These are phyloP conservation scores for Heracleum sosnowskyi DNA, from an alignment of 129 eudicot genomes.

Conservation along the genomic window DNA sequence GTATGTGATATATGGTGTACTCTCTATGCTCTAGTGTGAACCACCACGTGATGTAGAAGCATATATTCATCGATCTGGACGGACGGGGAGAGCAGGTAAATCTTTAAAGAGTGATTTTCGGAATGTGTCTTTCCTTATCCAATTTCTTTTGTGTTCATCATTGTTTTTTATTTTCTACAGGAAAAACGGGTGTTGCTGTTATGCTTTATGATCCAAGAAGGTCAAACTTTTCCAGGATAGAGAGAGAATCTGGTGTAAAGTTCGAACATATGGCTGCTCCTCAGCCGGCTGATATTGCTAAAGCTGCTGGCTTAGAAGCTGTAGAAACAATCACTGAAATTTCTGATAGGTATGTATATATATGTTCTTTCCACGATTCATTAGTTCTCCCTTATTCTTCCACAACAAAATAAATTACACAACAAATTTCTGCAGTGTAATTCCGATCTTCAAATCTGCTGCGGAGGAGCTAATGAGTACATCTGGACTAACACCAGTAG, in stretches of 20 bases:
- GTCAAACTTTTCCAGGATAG: slow-evolving; percentile 64
- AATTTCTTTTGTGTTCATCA: not conserved
- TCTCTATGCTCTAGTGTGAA: slow-evolving; percentile 52
- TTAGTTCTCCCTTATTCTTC: not conserved
- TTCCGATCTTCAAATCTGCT: slow-evolving; percentile 77
- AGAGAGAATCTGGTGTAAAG: slow-evolving; percentile 90
- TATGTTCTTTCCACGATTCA: not conserved
- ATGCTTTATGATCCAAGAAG: slow-evolving; percentile 83
- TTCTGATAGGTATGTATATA: slow-evolving; percentile 63
- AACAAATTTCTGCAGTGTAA: slow-evolving; percentile 39
- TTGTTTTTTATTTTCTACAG: slow-evolving; percentile 19
- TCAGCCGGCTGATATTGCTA: slow-evolving; percentile 92
- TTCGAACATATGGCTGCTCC: slow-evolving; percentile 88
- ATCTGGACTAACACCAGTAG: slow-evolving; percentile 64
- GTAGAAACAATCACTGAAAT: slow-evolving; percentile 59
- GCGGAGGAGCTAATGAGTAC: slow-evolving; percentile 67
- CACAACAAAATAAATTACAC: not conserved
- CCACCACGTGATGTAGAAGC: slow-evolving; percentile 98
- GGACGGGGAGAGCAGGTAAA: slow-evolving; percentile 94
- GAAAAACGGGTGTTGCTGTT: slow-evolving; percentile 81
- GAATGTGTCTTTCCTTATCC: not conserved
- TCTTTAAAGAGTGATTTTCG: not conserved
- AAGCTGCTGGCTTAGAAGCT: slow-evolving; percentile 85
- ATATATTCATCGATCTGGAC: slow-evolving; percentile 89
- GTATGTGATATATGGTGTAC: not conserved